Evolutionary conservation across 768 basidiomycete genomes (phyloP), one percentile per base, ranked within the genome.

Genomic region (Tulasnella sp.): DNA sequence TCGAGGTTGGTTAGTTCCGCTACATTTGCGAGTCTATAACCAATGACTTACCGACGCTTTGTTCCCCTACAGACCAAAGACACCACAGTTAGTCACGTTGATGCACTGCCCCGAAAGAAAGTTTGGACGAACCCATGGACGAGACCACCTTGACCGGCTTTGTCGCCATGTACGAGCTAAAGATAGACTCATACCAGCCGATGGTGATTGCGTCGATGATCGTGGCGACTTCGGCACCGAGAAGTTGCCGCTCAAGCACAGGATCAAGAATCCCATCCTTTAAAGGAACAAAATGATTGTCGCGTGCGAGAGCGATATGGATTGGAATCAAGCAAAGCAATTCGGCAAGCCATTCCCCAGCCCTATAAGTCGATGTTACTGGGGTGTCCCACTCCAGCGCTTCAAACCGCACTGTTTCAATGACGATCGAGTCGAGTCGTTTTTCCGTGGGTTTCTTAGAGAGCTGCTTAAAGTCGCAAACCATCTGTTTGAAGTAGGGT

Each of bases 71-170:
- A 12, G 19, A n/a, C 4, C 21, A 19, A 3, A 14, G 15, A 17
- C 15, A 21, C 7, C n/a, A n/a, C n/a, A n/a, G n/a, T n/a, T n/a
- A n/a, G n/a, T n/a, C n/a, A n/a, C n/a, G n/a, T n/a, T n/a, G n/a
- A n/a, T n/a, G n/a, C n/a, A n/a, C 23, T 5, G 34, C 48, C 6
- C 23, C 17, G 25, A 14, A 54, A 12, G 12, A 6, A 14, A 19
- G 12, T 25, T 8, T 35, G 25, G 6, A 51, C 57, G 57, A 57
- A 70, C 75, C 80, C 81, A 82, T 81, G 0, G 81, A 82, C 0
- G 80, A 79, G 1, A 82, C 80, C 2, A 82, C 81, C 60, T 73
- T 75, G 14, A 82, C 79, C 1, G 79, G 80, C 78, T 81, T 82
- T 19, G 69, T 69, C 0, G 77, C 75, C 75, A 78, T 74, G 53